Conservation (phyloP, 2,329 filamentous ascomycete species). For the Mariannaea elegans region DNA sequence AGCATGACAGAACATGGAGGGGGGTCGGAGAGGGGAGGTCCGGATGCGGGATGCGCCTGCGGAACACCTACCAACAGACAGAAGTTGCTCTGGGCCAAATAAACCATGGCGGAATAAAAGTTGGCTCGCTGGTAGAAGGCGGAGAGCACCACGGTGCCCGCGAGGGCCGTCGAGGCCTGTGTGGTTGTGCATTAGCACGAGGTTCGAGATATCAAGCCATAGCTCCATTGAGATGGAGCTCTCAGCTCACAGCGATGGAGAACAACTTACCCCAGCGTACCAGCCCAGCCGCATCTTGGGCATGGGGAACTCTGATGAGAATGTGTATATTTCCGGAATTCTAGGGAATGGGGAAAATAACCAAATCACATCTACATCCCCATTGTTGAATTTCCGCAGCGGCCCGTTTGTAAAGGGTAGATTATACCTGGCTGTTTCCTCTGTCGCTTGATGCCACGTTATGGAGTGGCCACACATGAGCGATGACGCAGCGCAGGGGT, state of each 20-base stretch:
- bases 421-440: constrained; percentile 9
- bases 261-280: constrained; percentile 66
- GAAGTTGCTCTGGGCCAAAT: constrained; percentile 94
- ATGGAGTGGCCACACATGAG: constrained; percentile 30
- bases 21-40: not conserved
- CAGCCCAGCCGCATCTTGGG: constrained; percentile 66
- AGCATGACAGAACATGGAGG: constrained; percentile 7
- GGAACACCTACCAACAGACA: constrained; percentile 79
- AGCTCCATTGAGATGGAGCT: constrained; percentile 34
- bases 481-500: constrained; percentile 41
- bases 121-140: constrained; percentile 96
- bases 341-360: constrained; percentile 4
- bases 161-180: constrained; percentile 83
- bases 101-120: constrained; percentile 98
- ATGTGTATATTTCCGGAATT: constrained; percentile 20
- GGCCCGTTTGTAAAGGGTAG: constrained; percentile 18
- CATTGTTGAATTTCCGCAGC: constrained; percentile 31
- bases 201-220: constrained; percentile 25
- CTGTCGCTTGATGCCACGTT: constrained; percentile 42
- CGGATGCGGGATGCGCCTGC: constrained; percentile 8
- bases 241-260: constrained; percentile 23
- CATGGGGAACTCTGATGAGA: constrained; percentile 36
- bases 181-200: constrained; percentile 28
- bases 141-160: constrained; percentile 83
- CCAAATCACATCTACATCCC: constrained; percentile 33